Conservation (phyloP, 1,284 basidiomycete genomes). For the Boletus smithii region DNA sequence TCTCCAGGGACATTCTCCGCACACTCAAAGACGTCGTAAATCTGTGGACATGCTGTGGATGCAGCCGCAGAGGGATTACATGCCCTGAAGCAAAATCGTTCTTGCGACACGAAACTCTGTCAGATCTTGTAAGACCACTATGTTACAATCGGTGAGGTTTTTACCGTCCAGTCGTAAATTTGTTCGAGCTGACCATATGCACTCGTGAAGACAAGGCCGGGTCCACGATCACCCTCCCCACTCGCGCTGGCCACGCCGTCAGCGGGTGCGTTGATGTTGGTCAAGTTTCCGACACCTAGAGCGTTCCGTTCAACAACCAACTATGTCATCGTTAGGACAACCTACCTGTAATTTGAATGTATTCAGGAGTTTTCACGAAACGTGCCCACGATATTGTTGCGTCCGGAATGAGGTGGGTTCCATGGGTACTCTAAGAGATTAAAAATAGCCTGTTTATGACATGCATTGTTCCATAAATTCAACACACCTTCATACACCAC, state of each 20-base stretch:
- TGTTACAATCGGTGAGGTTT: slow-evolving; percentile 5
- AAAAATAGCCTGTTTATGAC: neutral
- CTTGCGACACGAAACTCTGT: slow-evolving; percentile 56
- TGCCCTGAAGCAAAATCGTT: slow-evolving; percentile 71
- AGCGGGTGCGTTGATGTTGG: slow-evolving; percentile 58
- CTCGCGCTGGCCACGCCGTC: slow-evolving; percentile 61
- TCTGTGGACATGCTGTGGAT: slow-evolving; percentile 60
- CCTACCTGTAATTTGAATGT: slow-evolving; percentile 63
- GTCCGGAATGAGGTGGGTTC: slow-evolving; percentile 72
- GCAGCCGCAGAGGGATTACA: slow-evolving; percentile 62
- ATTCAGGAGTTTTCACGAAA: slow-evolving; percentile 65
- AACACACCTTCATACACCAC: slow-evolving; percentile 60
- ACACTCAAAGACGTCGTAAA: slow-evolving; percentile 63
- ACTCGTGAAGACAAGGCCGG: slow-evolving; percentile 68
- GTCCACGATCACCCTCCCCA: slow-evolving; percentile 65
- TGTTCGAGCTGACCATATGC: slow-evolving; percentile 61
- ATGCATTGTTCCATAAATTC: slow-evolving; percentile 1
- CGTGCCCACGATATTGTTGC: slow-evolving; percentile 74
- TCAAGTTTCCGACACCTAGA: slow-evolving; percentile 60
- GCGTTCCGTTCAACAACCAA: slow-evolving; percentile 4
- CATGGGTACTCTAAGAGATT: slow-evolving; percentile 47
- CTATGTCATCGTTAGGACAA: neutral
- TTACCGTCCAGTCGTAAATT: slow-evolving; percentile 66
- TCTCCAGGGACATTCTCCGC: slow-evolving; percentile 65
- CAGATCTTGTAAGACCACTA: slow-evolving; percentile 18